Evolutionary conservation across 108 stramenopile species (phyloP).

Genomic region (Stephanodiscus minutulus): DNA sequence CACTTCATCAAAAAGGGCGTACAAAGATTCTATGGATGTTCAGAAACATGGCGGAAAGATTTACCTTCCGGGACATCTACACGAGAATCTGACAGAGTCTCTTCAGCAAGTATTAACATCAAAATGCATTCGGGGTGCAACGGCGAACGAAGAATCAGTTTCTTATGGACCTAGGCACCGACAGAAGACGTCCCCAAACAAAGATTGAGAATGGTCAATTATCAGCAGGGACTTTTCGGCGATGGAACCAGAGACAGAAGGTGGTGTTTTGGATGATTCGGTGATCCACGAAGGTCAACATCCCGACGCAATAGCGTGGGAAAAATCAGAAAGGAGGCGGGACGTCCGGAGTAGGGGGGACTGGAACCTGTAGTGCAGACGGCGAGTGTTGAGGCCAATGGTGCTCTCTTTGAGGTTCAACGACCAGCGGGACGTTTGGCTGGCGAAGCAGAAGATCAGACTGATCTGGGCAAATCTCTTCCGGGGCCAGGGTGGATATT

Average conservation of each 20-base stretch:
- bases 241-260: too few relatives aligned
- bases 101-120: background rate
- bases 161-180: too few relatives aligned
- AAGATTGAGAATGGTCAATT: too few relatives aligned
- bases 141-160: too few relatives aligned
- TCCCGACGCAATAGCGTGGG: background rate
- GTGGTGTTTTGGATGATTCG: background rate
- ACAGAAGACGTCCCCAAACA: too few relatives aligned
- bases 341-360: too few relatives aligned
- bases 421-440: too few relatives aligned
- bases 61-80: conserved; percentile 10
- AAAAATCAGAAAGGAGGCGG: background rate
- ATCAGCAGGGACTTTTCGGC: too few relatives aligned
- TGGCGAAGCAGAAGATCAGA: too few relatives aligned
- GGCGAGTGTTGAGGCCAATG: background rate
- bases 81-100: background rate
- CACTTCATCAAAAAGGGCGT: conserved; percentile 1
- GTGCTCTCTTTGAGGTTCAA: background rate
- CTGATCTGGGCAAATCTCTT: background rate
- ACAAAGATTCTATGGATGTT: conserved; percentile 25
- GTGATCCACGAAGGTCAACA: background rate
- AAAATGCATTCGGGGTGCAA: background rate
- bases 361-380: too few relatives aligned
- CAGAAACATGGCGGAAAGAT: conserved; percentile 19
- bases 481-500: background rate